A percentile compares a stretch with the other conserved stretches of the same genome.
These are phyloP conservation scores for Leishmania gerbilli DNA, from an alignment of 208 protist species.

Conservation along the genomic window DNA sequence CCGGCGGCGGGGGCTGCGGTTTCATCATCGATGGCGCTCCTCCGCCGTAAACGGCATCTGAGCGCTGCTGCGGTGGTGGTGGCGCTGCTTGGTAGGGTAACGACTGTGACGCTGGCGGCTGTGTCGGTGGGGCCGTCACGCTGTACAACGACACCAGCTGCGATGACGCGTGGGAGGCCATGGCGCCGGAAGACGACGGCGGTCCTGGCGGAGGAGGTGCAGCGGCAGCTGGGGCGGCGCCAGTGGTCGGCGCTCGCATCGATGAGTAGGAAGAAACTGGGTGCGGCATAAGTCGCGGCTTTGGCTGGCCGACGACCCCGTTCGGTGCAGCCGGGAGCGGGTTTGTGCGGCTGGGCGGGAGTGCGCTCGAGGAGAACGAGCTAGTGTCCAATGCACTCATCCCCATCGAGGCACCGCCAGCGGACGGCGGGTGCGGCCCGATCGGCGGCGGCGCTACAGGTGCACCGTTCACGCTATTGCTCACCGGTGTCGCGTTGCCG, in stretches of 20 bases:
- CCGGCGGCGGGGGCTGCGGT: slow-evolving; percentile 1
- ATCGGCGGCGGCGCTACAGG: neutral
- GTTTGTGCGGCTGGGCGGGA: slow-evolving; percentile 17
- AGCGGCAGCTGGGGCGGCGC: neutral
- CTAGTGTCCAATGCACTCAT: neutral
- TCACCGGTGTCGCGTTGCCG: neutral
- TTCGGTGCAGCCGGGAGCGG: neutral
- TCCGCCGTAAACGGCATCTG: neutral
- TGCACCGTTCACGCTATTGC: slow-evolving; percentile 4
- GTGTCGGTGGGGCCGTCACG: slow-evolving; percentile 22
- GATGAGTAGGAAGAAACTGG: slow-evolving; percentile 70
- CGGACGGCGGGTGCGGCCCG: neutral
- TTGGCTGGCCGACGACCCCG: slow-evolving; percentile 25
- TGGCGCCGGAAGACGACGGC: slow-evolving; percentile 6
- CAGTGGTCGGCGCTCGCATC: slow-evolving; percentile 17
- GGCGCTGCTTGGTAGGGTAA: slow-evolving; percentile 1
- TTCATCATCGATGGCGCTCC: neutral
- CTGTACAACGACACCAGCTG: slow-evolving; percentile 32
- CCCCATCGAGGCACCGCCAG: neutral
- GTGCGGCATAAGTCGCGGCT: slow-evolving; percentile 70
- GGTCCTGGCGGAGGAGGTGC: slow-evolving; percentile 20
- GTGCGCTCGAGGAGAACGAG: neutral
- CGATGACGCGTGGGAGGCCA: slow-evolving; percentile 14
- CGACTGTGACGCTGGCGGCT: slow-evolving; percentile 1
- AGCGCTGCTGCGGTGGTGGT: slow-evolving; percentile 1